phyloP scores from a whole-genome alignment of 805 yeast genomes.

The Yueomyces sp. region DNA sequence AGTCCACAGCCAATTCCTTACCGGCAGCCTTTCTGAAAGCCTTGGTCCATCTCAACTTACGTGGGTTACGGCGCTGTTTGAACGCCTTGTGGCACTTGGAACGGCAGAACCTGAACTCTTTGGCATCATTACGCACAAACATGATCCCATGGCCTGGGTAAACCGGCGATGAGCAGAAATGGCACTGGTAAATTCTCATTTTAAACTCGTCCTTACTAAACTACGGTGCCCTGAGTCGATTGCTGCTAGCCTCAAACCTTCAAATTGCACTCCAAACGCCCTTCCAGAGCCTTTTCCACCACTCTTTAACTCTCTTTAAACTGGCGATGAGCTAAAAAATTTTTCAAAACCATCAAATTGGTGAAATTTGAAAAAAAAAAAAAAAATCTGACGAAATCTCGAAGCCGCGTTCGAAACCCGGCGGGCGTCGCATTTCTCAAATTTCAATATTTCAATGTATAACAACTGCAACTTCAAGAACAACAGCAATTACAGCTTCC shows the following conservation, averaged over 20 bases:
- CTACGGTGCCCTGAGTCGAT: not conserved
- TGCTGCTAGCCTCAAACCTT: too few relatives aligned
- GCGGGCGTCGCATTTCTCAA: not conserved
- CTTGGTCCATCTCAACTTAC: slow-evolving; percentile 96
- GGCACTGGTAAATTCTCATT: slow-evolving; percentile 86
- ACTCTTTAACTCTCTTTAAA: too few relatives aligned
- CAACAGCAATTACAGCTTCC: not conserved
- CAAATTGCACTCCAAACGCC: too few relatives aligned
- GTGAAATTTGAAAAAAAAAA: too few relatives aligned
- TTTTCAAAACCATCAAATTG: too few relatives aligned
- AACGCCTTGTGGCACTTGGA: slow-evolving; percentile 96
- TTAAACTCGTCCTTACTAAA: not conserved
- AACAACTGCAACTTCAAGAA: not conserved
- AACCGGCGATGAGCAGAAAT: slow-evolving; percentile 94
- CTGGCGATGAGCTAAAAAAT: not conserved
- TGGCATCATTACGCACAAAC: slow-evolving; percentile 97
- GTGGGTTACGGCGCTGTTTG: slow-evolving; percentile 96
- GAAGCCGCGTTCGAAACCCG: not conserved
- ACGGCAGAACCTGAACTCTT: slow-evolving; percentile 93
- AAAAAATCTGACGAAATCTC: not conserved
- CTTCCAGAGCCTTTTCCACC: too few relatives aligned
- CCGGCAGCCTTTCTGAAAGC: slow-evolving; percentile 99
- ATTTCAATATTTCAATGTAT: not conserved
- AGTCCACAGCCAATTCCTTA: slow-evolving; percentile 94
- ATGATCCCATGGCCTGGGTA: slow-evolving; percentile 91